Percentiles rank a stretch among this genome's conserved stretches.
Conservation (phyloP, 352 stramenopile genomes). For the Pythium plurisporium region DNA sequence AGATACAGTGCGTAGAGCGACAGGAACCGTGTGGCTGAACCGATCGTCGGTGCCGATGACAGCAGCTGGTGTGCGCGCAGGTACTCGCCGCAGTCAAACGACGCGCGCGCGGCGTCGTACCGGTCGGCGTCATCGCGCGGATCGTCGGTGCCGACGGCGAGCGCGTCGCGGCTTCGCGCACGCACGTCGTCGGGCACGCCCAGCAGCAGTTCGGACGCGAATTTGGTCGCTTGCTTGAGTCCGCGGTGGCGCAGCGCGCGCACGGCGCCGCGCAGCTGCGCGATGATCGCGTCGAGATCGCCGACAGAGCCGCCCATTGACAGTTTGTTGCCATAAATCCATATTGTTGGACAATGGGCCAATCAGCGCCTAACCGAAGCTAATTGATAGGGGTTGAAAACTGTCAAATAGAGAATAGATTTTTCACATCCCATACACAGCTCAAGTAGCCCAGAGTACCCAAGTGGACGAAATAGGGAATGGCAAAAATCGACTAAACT, state of each 20-base stretch:
- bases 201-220: conserved; percentile 73
- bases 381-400: too few species aligned
- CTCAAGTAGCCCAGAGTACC: too few species aligned
- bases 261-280: conserved; percentile 49
- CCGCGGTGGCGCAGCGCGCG: conserved; percentile 47
- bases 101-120: conserved; percentile 63
- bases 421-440: too few species aligned
- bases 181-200: conserved; percentile 44
- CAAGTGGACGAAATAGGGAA: too few species aligned
- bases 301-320: not conserved
- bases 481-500: too few species aligned
- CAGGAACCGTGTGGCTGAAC: conserved; percentile 57
- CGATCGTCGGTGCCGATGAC: not conserved
- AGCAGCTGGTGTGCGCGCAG: conserved; percentile 69
- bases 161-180: not conserved
- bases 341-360: too few species aligned
- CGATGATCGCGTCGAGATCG: conserved; percentile 27
- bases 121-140: conserved; percentile 29
- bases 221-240: conserved; percentile 63
- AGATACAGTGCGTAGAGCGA: conserved; percentile 72
- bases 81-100: conserved; percentile 71
- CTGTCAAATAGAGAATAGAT: too few species aligned
- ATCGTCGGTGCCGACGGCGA: conserved; percentile 1
- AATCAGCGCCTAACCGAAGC: too few species aligned
- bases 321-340: too few species aligned